Conservation (phyloP, 2,329 filamentous ascomycete genomes). For the Ustilaginoidea virens region DNA sequence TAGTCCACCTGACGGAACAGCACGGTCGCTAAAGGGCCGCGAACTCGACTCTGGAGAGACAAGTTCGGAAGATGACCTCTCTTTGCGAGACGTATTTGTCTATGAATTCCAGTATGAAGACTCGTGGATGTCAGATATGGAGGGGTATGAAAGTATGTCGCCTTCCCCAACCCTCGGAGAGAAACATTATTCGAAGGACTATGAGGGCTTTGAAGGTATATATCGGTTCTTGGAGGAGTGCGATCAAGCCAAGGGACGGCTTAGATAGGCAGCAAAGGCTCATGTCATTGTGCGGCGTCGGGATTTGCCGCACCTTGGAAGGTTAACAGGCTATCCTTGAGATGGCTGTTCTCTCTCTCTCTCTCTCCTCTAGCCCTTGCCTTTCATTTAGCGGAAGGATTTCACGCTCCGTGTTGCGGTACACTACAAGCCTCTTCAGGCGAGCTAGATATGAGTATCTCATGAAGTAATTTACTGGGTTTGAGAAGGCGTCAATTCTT, state of each 20-base stretch:
- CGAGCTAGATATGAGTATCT: no score
- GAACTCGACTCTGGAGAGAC: constrained; percentile 22
- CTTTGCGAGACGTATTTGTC: constrained; percentile 23
- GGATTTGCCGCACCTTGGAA: no score
- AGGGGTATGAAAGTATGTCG: constrained; percentile 36
- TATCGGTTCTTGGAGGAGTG: constrained; percentile 44
- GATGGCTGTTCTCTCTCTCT: no score
- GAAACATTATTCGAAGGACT: constrained; percentile 30
- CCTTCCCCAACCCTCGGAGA: constrained; percentile 28
- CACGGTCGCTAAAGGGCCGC: constrained; percentile 27
- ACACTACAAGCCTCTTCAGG: no score
- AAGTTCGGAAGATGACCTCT: constrained; percentile 18
- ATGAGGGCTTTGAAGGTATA: constrained; percentile 40
- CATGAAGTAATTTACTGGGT: no score
- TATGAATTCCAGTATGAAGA: constrained; percentile 29
- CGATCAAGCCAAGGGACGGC: constrained; percentile 25
- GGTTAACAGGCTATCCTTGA: no score
- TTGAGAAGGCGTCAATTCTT: no score
- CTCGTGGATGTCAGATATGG: constrained; percentile 29
- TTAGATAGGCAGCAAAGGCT: constrained; percentile 10
- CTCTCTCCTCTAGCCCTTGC: no score
- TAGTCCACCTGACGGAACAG: constrained; percentile 32
- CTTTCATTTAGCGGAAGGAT: no score
- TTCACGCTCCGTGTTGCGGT: no score
- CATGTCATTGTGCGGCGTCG: background rate